Evolutionary conservation across 1,284 basidiomycete genomes (phyloP).

Genomic region (Omphalotus olearius): DNA sequence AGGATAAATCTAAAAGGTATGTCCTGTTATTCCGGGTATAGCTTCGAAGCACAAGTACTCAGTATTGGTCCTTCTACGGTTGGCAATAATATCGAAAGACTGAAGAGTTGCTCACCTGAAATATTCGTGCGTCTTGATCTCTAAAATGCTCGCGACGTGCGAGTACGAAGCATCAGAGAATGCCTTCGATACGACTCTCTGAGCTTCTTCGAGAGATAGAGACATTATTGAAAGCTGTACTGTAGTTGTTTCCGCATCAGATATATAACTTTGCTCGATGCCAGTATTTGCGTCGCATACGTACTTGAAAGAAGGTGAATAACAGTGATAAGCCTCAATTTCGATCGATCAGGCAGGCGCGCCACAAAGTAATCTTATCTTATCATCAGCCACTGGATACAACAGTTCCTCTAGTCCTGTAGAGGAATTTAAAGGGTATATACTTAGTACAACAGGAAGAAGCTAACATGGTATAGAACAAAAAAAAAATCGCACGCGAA

Average conservation of each 20-base stretch:
- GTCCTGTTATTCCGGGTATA: conserved; percentile 9
- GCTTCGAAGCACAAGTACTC: neutral
- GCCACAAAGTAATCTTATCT: too few species aligned
- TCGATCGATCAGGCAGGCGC: too few species aligned
- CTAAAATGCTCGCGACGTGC: conserved; percentile 1
- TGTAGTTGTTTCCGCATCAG: neutral
- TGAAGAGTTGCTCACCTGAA: conserved; percentile 3
- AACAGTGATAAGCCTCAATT: too few species aligned
- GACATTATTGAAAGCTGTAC: neutral
- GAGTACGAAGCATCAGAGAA: conserved; percentile 1
- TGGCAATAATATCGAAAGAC: too few species aligned
- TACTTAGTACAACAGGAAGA: too few species aligned
- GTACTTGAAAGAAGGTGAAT: too few species aligned
- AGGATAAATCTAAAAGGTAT: conserved; percentile 9
- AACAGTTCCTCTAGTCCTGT: neutral
- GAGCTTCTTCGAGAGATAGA: conserved; percentile 8
- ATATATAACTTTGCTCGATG: neutral
- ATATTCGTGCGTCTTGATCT: conserved; percentile 4
- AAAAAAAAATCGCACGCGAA: too few species aligned
- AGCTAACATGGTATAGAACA: too few species aligned
- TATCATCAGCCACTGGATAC: neutral
- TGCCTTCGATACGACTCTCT: conserved; percentile 2
- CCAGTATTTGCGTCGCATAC: neutral
- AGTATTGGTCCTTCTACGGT: neutral
- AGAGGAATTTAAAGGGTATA: neutral